These are phyloP conservation scores for Chaetomium globosum DNA, from an alignment of 2,329 filamentous ascomycete genomes.

Conservation along the genomic window DNA sequence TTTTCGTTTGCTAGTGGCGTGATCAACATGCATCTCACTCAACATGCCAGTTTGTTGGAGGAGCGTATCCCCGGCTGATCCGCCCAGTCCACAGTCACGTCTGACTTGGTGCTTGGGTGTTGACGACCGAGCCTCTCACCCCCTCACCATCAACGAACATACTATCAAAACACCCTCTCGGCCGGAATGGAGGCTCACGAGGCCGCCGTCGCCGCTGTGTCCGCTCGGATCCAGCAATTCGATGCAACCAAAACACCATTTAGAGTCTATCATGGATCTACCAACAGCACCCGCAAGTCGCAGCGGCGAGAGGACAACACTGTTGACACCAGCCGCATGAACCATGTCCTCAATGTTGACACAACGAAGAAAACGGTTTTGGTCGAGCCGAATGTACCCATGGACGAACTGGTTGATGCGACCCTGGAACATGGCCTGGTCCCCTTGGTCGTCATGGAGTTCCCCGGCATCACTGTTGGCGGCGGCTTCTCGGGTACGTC, in stretches of 20 bases:
- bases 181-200: constrained; percentile 47
- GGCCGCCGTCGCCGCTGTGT: constrained; percentile 48
- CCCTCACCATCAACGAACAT: no score
- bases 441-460: constrained; percentile 74
- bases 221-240: constrained; percentile 50
- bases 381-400: constrained; percentile 73
- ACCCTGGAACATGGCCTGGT: constrained; percentile 66
- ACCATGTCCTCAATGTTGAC: constrained; percentile 61
- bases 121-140: no score
- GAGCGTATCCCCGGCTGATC: no score
- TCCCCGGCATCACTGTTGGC: constrained; percentile 72
- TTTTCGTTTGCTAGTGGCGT: no score
- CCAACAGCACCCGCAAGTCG: constrained; percentile 70
- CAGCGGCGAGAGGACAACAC: constrained; percentile 61
- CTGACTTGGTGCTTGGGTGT: no score
- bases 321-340: constrained; percentile 68
- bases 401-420: constrained; percentile 68
- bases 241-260: constrained; percentile 56
- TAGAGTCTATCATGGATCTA: constrained; percentile 74
- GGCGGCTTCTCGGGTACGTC: constrained; percentile 61
- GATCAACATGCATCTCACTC: no score
- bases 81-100: no score
- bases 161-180: not conserved
- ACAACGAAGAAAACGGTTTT: constrained; percentile 53
- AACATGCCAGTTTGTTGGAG: no score